phyloP scores from a whole-genome alignment of 176 grass and related monocot species.

The Saccharum officinarum region DNA sequence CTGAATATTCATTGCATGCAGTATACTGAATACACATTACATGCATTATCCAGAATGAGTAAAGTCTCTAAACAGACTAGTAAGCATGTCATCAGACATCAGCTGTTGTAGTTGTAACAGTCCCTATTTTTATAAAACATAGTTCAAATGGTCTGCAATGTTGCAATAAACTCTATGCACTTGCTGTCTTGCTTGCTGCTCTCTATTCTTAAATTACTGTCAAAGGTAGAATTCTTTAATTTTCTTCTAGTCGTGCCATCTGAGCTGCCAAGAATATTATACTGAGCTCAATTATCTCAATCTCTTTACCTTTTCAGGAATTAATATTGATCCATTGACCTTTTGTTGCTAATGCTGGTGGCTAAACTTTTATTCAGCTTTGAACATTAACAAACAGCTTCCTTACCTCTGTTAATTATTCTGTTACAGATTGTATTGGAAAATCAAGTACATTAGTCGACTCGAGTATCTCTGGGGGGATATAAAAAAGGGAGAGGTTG shows the following conservation, averaged over 20 bases:
- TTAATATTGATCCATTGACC: not conserved
- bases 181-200: not conserved
- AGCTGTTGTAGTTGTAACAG: not conserved
- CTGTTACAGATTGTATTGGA: slow-evolving; percentile 81
- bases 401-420: slow-evolving; percentile 15
- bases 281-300: not conserved
- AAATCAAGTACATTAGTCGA: slow-evolving; percentile 93
- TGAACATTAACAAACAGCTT: not conserved
- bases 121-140: not conserved
- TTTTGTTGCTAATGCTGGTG: not conserved
- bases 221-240: not conserved
- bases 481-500: slow-evolving; percentile 75
- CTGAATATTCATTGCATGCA: not conserved
- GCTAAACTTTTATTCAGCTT: not conserved
- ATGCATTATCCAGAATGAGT: not conserved
- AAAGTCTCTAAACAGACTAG: not conserved
- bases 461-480: slow-evolving; percentile 89
- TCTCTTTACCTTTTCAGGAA: not conserved
- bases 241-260: not conserved
- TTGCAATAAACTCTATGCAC: not conserved
- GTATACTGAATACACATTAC: not conserved
- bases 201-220: not conserved
- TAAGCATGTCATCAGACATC: not conserved
- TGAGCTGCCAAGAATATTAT: slow-evolving; percentile 2
- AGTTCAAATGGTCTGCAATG: not conserved